phyloP scores from a whole-genome alignment of 73 alveolate species.

The Halteria grandinella region DNA sequence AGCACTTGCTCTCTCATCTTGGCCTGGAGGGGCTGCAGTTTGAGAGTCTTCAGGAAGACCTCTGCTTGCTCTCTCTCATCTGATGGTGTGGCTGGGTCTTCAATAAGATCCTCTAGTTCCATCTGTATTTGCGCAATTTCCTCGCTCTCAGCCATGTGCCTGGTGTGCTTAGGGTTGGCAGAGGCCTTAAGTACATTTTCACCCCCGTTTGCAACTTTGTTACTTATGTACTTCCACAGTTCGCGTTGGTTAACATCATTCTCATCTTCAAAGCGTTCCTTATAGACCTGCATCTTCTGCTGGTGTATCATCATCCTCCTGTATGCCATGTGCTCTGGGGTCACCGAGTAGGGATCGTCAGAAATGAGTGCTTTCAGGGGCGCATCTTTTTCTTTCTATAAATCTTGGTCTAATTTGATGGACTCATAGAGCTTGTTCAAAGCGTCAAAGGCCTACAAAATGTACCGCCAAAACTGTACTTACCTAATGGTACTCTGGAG shows the following conservation, averaged over 20 bases:
- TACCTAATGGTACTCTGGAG: slow-evolving; percentile 47
- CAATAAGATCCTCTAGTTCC: slow-evolving; percentile 38
- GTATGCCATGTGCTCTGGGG: not conserved
- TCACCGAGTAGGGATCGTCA: not conserved
- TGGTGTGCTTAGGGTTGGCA: not conserved
- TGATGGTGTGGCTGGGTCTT: slow-evolving; percentile 9
- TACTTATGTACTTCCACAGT: slow-evolving; percentile 38
- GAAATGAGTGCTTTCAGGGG: not conserved
- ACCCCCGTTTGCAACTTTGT: slow-evolving; percentile 52
- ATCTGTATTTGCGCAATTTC: slow-evolving; percentile 1
- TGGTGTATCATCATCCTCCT: slow-evolving; percentile 37
- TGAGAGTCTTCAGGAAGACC: slow-evolving; percentile 69
- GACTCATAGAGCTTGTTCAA: not conserved
- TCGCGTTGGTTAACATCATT: slow-evolving; percentile 46
- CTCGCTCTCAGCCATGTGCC: slow-evolving; percentile 46
- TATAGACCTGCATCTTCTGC: slow-evolving; percentile 46
- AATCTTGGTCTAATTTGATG: not conserved
- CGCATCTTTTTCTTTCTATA: not conserved
- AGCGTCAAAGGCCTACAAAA: not conserved
- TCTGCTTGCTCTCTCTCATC: slow-evolving; percentile 28
- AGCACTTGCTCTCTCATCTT: slow-evolving; percentile 79
- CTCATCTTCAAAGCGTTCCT: slow-evolving; percentile 57
- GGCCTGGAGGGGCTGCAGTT: slow-evolving; percentile 73
- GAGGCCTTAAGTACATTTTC: slow-evolving; percentile 9
- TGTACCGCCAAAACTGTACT: slow-evolving; percentile 15